These are phyloP conservation scores for Straminergon stramineum DNA, from an alignment of 225 moss, liverwort and hornwort genomes.

Conservation along the genomic window DNA sequence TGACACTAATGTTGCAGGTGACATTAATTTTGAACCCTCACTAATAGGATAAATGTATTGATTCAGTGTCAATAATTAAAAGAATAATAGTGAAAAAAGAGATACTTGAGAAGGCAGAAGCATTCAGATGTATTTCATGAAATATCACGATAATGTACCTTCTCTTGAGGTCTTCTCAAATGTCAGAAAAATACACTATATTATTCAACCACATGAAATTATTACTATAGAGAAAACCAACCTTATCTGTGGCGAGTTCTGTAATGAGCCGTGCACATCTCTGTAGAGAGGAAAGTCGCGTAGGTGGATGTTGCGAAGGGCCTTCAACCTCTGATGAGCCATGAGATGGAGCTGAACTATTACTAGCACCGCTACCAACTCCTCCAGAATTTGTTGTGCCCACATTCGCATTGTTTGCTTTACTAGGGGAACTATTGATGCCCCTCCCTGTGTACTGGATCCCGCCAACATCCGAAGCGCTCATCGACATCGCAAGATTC, in stretches of 20 bases:
- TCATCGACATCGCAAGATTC: constrained; percentile 57
- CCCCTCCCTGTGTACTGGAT: constrained; percentile 33
- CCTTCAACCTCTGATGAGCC: constrained; percentile 57
- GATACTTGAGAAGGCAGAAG: background rate
- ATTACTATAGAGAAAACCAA: constrained; percentile 7
- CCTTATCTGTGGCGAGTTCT: constrained; percentile 84
- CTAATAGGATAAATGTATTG: background rate
- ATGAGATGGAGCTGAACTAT: constrained; percentile 34
- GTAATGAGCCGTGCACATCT: constrained; percentile 69
- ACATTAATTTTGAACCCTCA: background rate
- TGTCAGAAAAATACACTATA: background rate
- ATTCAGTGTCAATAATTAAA: background rate
- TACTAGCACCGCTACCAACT: constrained; percentile 44
- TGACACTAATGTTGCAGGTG: background rate
- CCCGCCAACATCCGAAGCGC: constrained; percentile 55
- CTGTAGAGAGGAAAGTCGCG: constrained; percentile 77
- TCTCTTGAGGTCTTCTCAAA: background rate
- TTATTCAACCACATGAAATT: background rate
- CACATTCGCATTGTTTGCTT: constrained; percentile 34
- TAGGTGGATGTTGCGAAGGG: constrained; percentile 79
- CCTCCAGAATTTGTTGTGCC: constrained; percentile 32
- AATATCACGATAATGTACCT: background rate
- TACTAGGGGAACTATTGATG: constrained; percentile 48
- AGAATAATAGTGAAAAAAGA: background rate
- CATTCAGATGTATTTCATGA: background rate